These are phyloP conservation scores for Irpex lacteus DNA, from an alignment of 1,284 basidiomycete genomes.

Conservation along the genomic window DNA sequence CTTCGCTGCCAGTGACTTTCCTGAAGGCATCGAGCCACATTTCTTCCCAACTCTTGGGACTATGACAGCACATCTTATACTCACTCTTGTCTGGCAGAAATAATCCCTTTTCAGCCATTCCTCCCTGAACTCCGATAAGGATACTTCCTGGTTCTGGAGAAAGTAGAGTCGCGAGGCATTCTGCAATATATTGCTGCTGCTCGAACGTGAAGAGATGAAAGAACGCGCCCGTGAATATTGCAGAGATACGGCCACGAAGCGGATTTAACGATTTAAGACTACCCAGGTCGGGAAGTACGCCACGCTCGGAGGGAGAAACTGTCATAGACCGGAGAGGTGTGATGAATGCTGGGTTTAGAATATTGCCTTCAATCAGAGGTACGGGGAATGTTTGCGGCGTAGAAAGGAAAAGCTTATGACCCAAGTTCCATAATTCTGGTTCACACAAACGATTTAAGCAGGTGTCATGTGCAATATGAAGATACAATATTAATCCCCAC, in stretches of 20 bases:
- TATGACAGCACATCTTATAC: constrained; percentile 22
- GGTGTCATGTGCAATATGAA: too few relatives aligned
- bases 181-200: constrained; percentile 35
- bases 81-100: neutral
- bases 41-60: constrained; percentile 28
- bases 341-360: constrained; percentile 34
- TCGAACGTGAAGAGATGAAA: constrained; percentile 47
- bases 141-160: constrained; percentile 30
- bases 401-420: constrained; percentile 23
- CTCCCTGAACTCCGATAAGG: constrained; percentile 30
- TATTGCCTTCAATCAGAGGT: constrained; percentile 41
- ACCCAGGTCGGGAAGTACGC: constrained; percentile 21
- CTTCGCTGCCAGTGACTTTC: too few relatives aligned
- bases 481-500: constrained; percentile 18
- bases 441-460: too few relatives aligned
- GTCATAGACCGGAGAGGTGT: constrained; percentile 17
- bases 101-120: constrained; percentile 6
- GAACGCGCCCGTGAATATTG: constrained; percentile 41
- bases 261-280: constrained; percentile 30
- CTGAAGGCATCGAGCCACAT: constrained; percentile 22
- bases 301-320: constrained; percentile 18
- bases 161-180: constrained; percentile 35
- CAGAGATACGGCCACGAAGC: constrained; percentile 39
- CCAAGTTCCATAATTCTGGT: constrained; percentile 10
- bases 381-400: constrained; percentile 36